Evolutionary conservation across 345 rosid genomes (phyloP), one percentile per base, ranked within the genome.

Genomic region (Euphorbia lathyris): DNA sequence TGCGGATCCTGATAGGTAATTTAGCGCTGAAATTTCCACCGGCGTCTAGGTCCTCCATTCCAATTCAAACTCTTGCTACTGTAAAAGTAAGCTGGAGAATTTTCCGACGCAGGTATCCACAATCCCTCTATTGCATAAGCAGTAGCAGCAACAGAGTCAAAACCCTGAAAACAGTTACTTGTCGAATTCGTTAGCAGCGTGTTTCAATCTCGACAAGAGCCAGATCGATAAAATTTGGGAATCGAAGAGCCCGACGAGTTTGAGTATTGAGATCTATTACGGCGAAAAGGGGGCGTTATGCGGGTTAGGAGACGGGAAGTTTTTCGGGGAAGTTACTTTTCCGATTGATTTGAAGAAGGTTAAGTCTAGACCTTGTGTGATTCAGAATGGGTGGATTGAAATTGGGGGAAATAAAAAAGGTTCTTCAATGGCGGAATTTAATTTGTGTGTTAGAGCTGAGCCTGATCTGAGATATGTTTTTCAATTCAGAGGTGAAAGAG

Each of bases 381-480:
- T 86, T 19, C 96, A 95, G 14, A 86, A 81, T 66, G 93, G 93
- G n/a, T n/a, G n/a, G n/a, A n/a, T n/a, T n/a, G n/a, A n/a, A n/a
- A n/a, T n/a, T n/a, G n/a, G n/a, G n/a, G n/a, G n/a, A n/a, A n/a
- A n/a, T n/a, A n/a, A n/a, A n/a, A n/a, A n/a, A n/a, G n/a, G n/a
- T n/a, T n/a, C n/a, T n/a, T n/a, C n/a, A n/a, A n/a, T n/a, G n/a
- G n/a, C n/a, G n/a, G n/a, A n/a, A n/a, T n/a, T n/a, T n/a, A n/a
- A n/a, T n/a, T n/a, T n/a, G n/a, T n/a, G n/a, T n/a, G n/a, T n/a
- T n/a, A n/a, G n/a, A n/a, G n/a, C n/a, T n/a, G n/a, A n/a, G n/a
- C n/a, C n/a, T n/a, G n/a, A n/a, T n/a, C n/a, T n/a, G n/a, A n/a
- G 99, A 79, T 94, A 88, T 63, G 90, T 91, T 29, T 91, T 94